phyloP scores from a whole-genome alignment of 768 basidiomycete species.

The Termitomyces sp. region DNA sequence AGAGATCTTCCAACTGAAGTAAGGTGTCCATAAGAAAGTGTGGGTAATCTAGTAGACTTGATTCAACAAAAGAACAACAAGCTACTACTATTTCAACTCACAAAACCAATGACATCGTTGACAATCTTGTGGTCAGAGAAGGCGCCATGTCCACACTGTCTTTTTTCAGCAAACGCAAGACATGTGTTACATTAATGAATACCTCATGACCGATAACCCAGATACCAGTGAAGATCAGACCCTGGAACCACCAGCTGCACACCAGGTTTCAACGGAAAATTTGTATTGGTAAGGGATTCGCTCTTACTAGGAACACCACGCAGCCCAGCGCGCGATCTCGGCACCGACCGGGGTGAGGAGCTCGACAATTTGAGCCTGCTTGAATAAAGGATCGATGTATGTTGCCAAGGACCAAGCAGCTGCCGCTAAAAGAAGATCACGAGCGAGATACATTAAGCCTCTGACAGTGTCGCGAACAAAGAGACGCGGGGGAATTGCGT shows the following conservation, averaged over 20 bases:
- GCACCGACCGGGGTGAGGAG: conserved; percentile 29
- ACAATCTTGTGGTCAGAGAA: conserved; percentile 44
- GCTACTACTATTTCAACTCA: conserved; percentile 22
- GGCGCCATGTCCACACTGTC: conserved; percentile 53
- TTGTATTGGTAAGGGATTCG: background rate
- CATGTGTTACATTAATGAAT: background rate
- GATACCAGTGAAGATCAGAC: conserved; percentile 49
- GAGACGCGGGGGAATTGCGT: conserved; percentile 40
- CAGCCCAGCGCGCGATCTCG: conserved; percentile 33
- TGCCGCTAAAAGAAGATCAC: conserved; percentile 40
- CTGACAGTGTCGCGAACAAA: conserved; percentile 38
- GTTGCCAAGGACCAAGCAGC: conserved; percentile 38
- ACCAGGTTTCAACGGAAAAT: background rate
- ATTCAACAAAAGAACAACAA: background rate
- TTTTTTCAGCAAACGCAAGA: background rate
- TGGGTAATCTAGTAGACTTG: conserved; percentile 31
- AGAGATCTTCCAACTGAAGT: conserved; percentile 50
- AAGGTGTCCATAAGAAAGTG: conserved; percentile 45
- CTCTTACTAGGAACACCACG: conserved; percentile 44
- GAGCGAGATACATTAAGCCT: conserved; percentile 38
- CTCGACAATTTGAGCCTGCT: conserved; percentile 14
- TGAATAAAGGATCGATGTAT: conserved; percentile 38
- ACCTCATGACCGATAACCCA: conserved; percentile 61
- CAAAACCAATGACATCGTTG: conserved; percentile 48
- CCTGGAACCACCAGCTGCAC: conserved; percentile 56